A percentile compares a stretch with the other conserved stretches of the same genome.
These are phyloP conservation scores for Starmerella cellae DNA, from an alignment of 805 yeast species.

Conservation along the genomic window DNA sequence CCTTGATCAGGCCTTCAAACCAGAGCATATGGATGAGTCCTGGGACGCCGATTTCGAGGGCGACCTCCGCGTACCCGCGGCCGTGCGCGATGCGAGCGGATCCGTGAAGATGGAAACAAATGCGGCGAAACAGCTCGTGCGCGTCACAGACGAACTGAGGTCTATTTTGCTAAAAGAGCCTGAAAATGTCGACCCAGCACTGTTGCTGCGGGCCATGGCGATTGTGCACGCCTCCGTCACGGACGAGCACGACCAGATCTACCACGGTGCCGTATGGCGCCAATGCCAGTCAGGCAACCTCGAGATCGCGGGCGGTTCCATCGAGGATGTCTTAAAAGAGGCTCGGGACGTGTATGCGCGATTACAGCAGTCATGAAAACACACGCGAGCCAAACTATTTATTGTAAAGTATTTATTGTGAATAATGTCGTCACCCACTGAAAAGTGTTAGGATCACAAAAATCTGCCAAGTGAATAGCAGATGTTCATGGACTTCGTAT, in stretches of 20 bases:
- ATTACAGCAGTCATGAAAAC: too few species aligned
- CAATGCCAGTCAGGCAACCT: constrained; percentile 5
- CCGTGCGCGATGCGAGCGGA: constrained; percentile 13
- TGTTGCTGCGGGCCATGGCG: constrained; percentile 19
- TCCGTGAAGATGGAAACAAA: constrained; percentile 19
- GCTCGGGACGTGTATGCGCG: constrained; percentile 4
- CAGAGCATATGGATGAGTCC: constrained; percentile 30
- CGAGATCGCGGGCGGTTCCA: constrained; percentile 13
- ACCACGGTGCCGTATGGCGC: constrained; percentile 18
- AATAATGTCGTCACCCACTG: too few species aligned
- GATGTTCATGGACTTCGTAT: too few species aligned
- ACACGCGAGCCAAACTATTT: not conserved
- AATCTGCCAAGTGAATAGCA: too few species aligned
- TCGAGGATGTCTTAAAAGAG: constrained; percentile 17
- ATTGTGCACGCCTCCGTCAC: constrained; percentile 23
- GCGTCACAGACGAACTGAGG: constrained; percentile 18
- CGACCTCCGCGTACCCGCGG: constrained; percentile 18
- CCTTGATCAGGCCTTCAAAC: too few species aligned
- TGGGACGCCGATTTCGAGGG: constrained; percentile 51
- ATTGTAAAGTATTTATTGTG: too few species aligned
- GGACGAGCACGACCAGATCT: constrained; percentile 19
- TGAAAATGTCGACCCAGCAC: not conserved
- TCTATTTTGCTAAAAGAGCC: constrained; percentile 6
- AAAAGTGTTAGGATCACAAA: too few species aligned
- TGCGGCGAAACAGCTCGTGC: constrained; percentile 18